A percentile compares a stretch with the other conserved stretches of the same genome.
Evolutionary conservation across 2,329 filamentous ascomycete species (phyloP).

Genomic region (Ophiosphaerella narmari): DNA sequence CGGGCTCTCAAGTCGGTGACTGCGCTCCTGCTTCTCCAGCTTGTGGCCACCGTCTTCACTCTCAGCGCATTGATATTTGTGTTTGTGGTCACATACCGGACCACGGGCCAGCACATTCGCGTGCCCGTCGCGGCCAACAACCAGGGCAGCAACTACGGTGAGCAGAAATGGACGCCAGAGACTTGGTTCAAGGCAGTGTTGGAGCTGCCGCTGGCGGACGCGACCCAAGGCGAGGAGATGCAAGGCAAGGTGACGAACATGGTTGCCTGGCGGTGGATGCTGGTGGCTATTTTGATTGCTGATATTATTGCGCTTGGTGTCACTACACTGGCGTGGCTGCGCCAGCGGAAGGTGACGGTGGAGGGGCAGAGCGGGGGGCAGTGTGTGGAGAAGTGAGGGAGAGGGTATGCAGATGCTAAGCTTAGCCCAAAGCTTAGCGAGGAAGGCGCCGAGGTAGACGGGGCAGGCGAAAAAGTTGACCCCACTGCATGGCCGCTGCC

Average conservation of each 20-base stretch:
- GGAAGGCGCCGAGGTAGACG: constrained; percentile 1
- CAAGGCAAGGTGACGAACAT: constrained; percentile 27
- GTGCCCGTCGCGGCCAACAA: constrained; percentile 24
- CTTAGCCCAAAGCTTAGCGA: constrained; percentile 15
- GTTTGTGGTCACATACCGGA: constrained; percentile 37
- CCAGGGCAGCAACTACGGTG: constrained; percentile 24
- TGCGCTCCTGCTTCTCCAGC: constrained; percentile 41
- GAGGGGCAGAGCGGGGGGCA: constrained; percentile 4
- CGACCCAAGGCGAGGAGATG: constrained; percentile 20
- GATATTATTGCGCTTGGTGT: constrained; percentile 26
- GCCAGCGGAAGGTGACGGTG: constrained; percentile 24
- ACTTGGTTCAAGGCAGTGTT: constrained; percentile 41
- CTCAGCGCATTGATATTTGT: constrained; percentile 38
- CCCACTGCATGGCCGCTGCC: constrained; percentile 8
- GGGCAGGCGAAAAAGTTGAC: constrained; percentile 19
- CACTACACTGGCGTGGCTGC: constrained; percentile 20
- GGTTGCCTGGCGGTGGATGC: constrained; percentile 41
- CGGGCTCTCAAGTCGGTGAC: constrained; percentile 39
- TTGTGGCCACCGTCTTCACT: constrained; percentile 34
- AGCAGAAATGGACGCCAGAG: constrained; percentile 38
- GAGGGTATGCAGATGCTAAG: not conserved
- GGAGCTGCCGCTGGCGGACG: constrained; percentile 30
- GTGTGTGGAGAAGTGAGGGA: constrained; percentile 17
- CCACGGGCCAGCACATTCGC: constrained; percentile 29
- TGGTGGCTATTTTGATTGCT: constrained; percentile 34